Base-by-base conservation (phyloP, 345 rosid genomes). In the Gossypioides kirkii region DNA sequence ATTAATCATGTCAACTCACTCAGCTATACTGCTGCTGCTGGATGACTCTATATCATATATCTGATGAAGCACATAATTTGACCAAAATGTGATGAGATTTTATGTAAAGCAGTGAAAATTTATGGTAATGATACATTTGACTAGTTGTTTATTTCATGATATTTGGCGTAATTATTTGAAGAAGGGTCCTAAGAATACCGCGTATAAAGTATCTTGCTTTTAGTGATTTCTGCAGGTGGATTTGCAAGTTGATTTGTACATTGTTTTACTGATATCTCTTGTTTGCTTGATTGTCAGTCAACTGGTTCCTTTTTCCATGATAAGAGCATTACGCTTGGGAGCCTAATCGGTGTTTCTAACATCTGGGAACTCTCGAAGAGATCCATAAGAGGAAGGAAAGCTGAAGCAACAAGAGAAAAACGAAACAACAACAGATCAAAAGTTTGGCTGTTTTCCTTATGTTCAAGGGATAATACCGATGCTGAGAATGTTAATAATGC, bases 271-370 rank as follows among this genome's bases (percentile, higher is more conserved):
- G 16, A 45, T 45, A 47, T 8, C 46, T 69, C 43, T 26, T 4
- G 32, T 6, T 43, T 80, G 54, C 36, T 67, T 52, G 67, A 36
- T 80, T 78, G 50, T 72, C 80, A 89, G 94, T 87, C 90, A 3
- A 86, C 88, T 47, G 90, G 90, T 20, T 86, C 94, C 4, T 89
- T 90, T 82, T 87, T 90, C 83, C 91, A 87, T 38, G 94, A 90
- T 70, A 85, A 74, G 68, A 85, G 85, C 86, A 87, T 82, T n/a
- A 86, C 91, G 54, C 81, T 90, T 0, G 94, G 94, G 61, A 87
- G 89, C 78, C 89, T 90, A 0, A 85, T 90, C 2, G 94, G 94
- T 1, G 88, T 78, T 63, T 81, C 89, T 2, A 83, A 71, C 81
- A 79, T 85, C 52, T 52, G 86, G 42, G 87, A 87, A 67, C 82